Evolutionary conservation across 2,329 filamentous ascomycete genomes (phyloP).

Genomic region (Alternaria panax): DNA sequence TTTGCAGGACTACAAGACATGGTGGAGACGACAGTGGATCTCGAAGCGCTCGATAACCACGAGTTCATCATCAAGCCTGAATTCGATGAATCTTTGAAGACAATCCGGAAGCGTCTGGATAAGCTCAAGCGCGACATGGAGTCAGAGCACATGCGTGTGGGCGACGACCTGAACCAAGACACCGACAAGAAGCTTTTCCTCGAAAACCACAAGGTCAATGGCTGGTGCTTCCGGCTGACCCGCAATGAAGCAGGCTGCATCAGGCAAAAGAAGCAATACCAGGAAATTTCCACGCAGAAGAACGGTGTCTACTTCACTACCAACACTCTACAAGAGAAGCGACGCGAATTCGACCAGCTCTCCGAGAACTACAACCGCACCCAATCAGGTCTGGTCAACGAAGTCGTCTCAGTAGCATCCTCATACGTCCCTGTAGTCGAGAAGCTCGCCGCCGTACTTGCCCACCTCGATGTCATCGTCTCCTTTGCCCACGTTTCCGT

Average conservation of each 20-base stretch:
- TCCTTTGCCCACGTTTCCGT: slow-evolving; percentile 92
- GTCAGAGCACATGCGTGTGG: slow-evolving; percentile 77
- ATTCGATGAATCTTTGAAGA: slow-evolving; percentile 86
- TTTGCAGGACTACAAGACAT: slow-evolving; percentile 91
- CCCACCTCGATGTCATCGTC: slow-evolving; percentile 94
- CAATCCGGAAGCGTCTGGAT: slow-evolving; percentile 92
- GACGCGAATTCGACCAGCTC: slow-evolving; percentile 91
- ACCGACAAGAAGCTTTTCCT: slow-evolving; percentile 98
- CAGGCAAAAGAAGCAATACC: slow-evolving; percentile 86
- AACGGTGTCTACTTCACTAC: slow-evolving; percentile 99
- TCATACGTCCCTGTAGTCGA: slow-evolving; percentile 96
- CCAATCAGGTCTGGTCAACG: slow-evolving; percentile 86
- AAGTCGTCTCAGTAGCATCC: slow-evolving; percentile 90
- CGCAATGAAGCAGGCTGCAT: slow-evolving; percentile 91
- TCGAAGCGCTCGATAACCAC: slow-evolving; percentile 93
- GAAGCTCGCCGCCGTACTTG: slow-evolving; percentile 83
- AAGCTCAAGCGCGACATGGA: slow-evolving; percentile 84
- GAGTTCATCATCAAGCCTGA: slow-evolving; percentile 99
- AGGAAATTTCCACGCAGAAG: slow-evolving; percentile 97
- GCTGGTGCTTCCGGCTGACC: slow-evolving; percentile 95
- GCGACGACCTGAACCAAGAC: slow-evolving; percentile 85
- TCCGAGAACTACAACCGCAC: slow-evolving; percentile 95
- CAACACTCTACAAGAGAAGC: slow-evolving; percentile 75
- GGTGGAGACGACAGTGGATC: slow-evolving; percentile 97
- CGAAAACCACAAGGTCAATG: slow-evolving; percentile 94